phyloP scores from a whole-genome alignment of 2,329 filamentous ascomycete genomes.

The Diaporthe helianthi region DNA sequence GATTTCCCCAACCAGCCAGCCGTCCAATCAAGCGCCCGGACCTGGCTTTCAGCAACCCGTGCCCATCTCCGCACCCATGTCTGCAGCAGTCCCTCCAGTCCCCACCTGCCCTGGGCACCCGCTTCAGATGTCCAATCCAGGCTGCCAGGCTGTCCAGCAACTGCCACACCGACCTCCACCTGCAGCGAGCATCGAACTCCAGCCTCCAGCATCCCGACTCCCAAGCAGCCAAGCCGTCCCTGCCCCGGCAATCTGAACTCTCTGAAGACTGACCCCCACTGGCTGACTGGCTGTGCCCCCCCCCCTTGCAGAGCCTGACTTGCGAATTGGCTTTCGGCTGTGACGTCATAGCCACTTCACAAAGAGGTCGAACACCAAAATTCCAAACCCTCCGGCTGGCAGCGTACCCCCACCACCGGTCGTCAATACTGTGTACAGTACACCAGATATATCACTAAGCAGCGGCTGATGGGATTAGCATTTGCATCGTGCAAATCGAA shows the following conservation, averaged over 20 bases:
- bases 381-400: constrained; percentile 4
- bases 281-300: constrained; percentile 12
- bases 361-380: background rate
- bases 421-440: background rate
- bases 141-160: no score
- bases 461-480: background rate
- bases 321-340: constrained; percentile 25
- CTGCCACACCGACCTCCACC: constrained; percentile 24
- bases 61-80: background rate
- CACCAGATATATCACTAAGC: background rate
- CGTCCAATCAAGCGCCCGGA: background rate
- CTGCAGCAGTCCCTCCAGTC: background rate
- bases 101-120: constrained; percentile 4
- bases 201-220: background rate
- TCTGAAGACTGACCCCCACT: constrained; percentile 21
- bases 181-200: background rate
- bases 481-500: background rate
- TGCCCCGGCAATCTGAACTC: constrained; percentile 15
- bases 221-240: no score
- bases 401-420: background rate
- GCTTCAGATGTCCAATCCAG: background rate
- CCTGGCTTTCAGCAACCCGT: background rate
- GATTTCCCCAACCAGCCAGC: constrained; percentile 3
- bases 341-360: constrained; percentile 3
- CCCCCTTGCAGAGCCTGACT: constrained; percentile 17